phyloP scores from a whole-genome alignment of 2,329 filamentous ascomycete species.

The Penicillium sp. region DNA sequence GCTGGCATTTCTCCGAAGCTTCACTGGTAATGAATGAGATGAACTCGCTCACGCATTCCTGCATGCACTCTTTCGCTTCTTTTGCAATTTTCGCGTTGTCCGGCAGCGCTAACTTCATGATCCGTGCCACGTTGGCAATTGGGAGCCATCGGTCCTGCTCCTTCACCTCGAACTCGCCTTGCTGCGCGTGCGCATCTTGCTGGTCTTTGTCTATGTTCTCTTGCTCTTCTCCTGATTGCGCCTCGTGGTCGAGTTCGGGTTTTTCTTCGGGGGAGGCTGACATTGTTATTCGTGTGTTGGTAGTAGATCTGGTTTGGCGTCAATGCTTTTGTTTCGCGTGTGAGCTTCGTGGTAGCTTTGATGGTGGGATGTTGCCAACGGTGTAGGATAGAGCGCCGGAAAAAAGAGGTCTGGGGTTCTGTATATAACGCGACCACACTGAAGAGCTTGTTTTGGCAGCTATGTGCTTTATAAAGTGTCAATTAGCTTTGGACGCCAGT shows the following conservation, averaged over 20 bases:
- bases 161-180: conserved; percentile 97
- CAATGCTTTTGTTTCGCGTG: conserved; percentile 33
- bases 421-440: conserved; percentile 14
- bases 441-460: conserved; percentile 27
- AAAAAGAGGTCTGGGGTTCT: conserved; percentile 11
- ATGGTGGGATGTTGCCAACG: conserved; percentile 31
- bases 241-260: conserved; percentile 81
- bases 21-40: conserved; percentile 99
- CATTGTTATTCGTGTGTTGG: conserved; percentile 66
- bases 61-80: conserved; percentile 99
- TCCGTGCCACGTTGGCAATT: conserved; percentile 98
- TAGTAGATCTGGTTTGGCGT: conserved; percentile 34
- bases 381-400: conserved; percentile 25
- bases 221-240: conserved; percentile 87
- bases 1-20: conserved; percentile 98
- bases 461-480: conserved; percentile 16
- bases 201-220: conserved; percentile 74
- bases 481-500: conserved; percentile 11
- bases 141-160: conserved; percentile 99
- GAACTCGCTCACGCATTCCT: conserved; percentile 99
- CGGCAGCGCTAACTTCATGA: conserved; percentile 97
- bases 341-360: conserved; percentile 35
- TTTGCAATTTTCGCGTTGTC: conserved; percentile 99
- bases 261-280: conserved; percentile 88
- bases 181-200: conserved; percentile 61